phyloP scores from a whole-genome alignment of 2,329 filamentous ascomycete species.

The Sclerotinia borealis region DNA sequence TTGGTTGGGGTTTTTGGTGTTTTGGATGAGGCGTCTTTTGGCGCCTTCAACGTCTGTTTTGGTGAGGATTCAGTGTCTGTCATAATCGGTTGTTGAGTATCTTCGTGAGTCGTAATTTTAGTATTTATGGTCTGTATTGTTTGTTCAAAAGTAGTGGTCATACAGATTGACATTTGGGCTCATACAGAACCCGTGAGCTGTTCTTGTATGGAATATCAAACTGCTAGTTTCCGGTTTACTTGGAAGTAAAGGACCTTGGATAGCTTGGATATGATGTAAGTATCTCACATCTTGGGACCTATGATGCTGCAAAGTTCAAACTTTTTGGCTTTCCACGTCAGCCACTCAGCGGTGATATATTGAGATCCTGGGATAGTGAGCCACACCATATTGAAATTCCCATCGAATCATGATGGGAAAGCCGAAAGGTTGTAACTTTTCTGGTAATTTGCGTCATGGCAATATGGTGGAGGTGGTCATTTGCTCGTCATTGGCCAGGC shows the following conservation, averaged over 20 bases:
- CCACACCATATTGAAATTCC: not conserved
- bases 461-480: not conserved
- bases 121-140: not conserved
- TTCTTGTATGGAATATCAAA: conserved; percentile 10
- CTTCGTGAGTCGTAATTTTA: not conserved
- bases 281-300: conserved; percentile 6
- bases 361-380: not conserved
- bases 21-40: not conserved
- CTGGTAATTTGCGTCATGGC: conserved; percentile 4
- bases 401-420: conserved; percentile 3
- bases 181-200: conserved; percentile 10
- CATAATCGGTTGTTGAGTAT: conserved; percentile 4
- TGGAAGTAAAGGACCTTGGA: conserved; percentile 1
- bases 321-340: conserved; percentile 7
- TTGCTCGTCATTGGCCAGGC: not conserved
- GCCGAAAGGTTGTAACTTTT: not conserved
- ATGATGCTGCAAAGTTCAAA: conserved; percentile 1
- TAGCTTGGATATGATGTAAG: conserved; percentile 3
- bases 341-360: not conserved
- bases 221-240: conserved; percentile 12
- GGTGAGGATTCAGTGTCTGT: conserved; percentile 10
- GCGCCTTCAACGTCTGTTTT: not conserved
- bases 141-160: not conserved
- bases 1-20: conserved; percentile 3
- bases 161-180: not conserved